Percentiles rank a stretch among this genome's conserved stretches.
Evolutionary conservation across 768 basidiomycete genomes (phyloP).

Genomic region (Kwoniella pini): DNA sequence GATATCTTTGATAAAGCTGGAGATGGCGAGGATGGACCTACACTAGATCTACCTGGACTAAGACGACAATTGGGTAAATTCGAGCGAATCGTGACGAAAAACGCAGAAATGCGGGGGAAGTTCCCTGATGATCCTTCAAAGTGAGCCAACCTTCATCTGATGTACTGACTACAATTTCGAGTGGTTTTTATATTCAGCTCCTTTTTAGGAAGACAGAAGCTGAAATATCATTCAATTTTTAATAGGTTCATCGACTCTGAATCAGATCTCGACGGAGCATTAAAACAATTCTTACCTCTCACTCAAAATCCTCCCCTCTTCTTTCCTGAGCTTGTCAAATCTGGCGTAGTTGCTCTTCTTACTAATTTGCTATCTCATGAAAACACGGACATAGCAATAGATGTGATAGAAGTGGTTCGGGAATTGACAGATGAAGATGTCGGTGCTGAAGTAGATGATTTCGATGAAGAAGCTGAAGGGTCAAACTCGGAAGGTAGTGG

Average conservation of each 20-base stretch:
- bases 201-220: too few species aligned
- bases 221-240: too few species aligned
- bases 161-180: not conserved
- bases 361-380: slow-evolving; percentile 90
- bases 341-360: slow-evolving; percentile 68
- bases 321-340: slow-evolving; percentile 84
- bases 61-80: slow-evolving; percentile 74
- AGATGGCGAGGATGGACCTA: slow-evolving; percentile 59
- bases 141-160: slow-evolving; percentile 57
- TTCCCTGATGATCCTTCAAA: slow-evolving; percentile 88
- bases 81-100: slow-evolving; percentile 88
- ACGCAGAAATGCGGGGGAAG: slow-evolving; percentile 95
- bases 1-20: slow-evolving; percentile 85
- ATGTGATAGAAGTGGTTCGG: slow-evolving; percentile 85
- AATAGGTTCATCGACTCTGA: slow-evolving; percentile 98
- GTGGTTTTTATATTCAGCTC: too few species aligned
- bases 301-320: slow-evolving; percentile 79
- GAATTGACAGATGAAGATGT: slow-evolving; percentile 97
- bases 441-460: slow-evolving; percentile 70
- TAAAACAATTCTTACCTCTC: slow-evolving; percentile 83
- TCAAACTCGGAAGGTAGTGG: slow-evolving; percentile 50
- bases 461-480: slow-evolving; percentile 63
- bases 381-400: slow-evolving; percentile 95
- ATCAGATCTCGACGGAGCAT: slow-evolving; percentile 83
- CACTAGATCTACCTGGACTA: slow-evolving; percentile 61